These are phyloP conservation scores for Lactarius psammicola DNA, from an alignment of 768 basidiomycete genomes.

Conservation along the genomic window DNA sequence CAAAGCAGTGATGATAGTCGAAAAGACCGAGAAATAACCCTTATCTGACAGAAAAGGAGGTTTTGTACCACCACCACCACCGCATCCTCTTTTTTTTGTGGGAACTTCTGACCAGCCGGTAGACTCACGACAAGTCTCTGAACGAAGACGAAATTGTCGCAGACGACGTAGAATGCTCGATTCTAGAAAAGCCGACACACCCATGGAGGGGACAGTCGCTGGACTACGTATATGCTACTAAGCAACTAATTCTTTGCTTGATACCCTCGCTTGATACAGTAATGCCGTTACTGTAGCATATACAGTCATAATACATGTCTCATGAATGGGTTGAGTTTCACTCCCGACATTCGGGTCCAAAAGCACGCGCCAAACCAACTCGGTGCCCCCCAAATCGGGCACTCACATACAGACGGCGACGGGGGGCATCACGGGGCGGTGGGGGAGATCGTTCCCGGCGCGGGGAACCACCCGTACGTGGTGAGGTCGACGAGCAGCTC, in stretches of 20 bases:
- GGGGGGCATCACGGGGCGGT: background rate
- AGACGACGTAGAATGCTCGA: background rate
- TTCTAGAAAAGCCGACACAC: too few relatives aligned
- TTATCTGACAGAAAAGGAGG: background rate
- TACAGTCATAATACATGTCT: too few relatives aligned
- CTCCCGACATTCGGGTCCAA: background rate
- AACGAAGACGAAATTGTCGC: background rate
- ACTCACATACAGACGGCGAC: background rate
- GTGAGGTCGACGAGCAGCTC: conserved; percentile 57
- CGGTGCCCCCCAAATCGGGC: background rate
- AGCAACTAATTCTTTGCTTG: background rate
- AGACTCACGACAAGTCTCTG: background rate
- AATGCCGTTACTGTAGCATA: too few relatives aligned
- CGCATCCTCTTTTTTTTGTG: too few relatives aligned
- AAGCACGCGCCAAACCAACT: background rate
- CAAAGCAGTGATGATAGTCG: too few relatives aligned
- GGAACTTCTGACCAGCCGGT: background rate
- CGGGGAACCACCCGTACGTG: conserved; percentile 69
- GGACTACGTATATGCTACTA: background rate
- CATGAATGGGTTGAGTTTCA: background rate
- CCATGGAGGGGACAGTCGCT: background rate
- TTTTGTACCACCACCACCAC: background rate
- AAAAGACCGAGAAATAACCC: too few relatives aligned
- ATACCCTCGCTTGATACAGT: too few relatives aligned
- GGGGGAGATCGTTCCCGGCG: conserved; percentile 2